Percentiles rank a stretch among this genome's conserved stretches.
These are phyloP conservation scores for Verticillium albo-atrum DNA, from an alignment of 2,329 filamentous ascomycete genomes.

Conservation along the genomic window DNA sequence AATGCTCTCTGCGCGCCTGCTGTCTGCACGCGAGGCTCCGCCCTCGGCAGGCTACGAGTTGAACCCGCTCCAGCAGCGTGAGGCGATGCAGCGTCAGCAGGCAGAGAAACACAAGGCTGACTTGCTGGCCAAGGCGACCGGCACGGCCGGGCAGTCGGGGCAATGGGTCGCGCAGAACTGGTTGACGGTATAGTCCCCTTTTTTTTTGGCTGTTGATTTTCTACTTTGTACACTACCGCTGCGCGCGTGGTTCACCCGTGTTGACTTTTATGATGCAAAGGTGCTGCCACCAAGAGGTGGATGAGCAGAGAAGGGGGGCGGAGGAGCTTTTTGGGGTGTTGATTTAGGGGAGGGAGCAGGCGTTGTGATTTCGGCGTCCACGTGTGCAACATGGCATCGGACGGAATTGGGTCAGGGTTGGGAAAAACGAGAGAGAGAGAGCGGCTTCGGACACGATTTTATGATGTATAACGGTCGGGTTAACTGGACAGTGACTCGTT, in stretches of 20 bases:
- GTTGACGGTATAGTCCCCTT: slow-evolving; percentile 19
- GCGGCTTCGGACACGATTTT: not conserved
- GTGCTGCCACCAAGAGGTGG: not conserved
- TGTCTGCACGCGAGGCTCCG: slow-evolving; percentile 13
- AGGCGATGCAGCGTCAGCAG: slow-evolving; percentile 40
- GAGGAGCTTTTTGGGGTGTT: not conserved
- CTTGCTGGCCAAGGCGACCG: slow-evolving; percentile 34
- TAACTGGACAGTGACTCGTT: not conserved
- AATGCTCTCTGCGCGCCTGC: slow-evolving; percentile 32
- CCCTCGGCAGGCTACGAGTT: slow-evolving; percentile 30
- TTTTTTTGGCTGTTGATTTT: slow-evolving; percentile 1
- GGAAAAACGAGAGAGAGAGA: not conserved
- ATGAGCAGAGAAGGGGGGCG: not conserved
- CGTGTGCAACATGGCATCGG: not conserved
- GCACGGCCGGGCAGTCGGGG: slow-evolving; percentile 28
- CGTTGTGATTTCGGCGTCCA: not conserved
- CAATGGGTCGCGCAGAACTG: slow-evolving; percentile 32
- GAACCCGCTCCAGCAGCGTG: slow-evolving; percentile 42
- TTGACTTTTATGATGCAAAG: not conserved
- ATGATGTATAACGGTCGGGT: not conserved
- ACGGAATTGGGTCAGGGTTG: not conserved
- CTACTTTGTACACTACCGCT: not conserved
- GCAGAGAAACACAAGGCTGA: slow-evolving; percentile 38
- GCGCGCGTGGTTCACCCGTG: not conserved
- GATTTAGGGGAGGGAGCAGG: not conserved